phyloP scores from a whole-genome alignment of 495 filamentous ascomycete genomes.

The Neurospora sp. region DNA sequence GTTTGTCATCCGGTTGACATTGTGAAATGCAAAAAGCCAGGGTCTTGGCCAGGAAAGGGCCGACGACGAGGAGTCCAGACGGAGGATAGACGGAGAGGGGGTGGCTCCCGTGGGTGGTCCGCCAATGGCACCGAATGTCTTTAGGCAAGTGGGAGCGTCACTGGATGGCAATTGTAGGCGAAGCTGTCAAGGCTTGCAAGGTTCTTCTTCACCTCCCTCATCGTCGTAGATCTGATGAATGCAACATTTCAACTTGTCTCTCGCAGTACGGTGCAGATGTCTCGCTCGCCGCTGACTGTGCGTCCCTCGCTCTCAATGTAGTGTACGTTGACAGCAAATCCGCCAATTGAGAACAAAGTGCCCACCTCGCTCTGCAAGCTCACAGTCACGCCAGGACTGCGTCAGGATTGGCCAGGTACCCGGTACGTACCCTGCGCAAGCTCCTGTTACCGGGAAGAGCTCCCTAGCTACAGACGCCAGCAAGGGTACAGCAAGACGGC shows the following conservation, averaged over 20 bases:
- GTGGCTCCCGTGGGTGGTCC: neutral
- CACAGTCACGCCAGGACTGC: neutral
- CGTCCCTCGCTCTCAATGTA: neutral
- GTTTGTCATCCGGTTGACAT: neutral
- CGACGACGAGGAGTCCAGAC: neutral
- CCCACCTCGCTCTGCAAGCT: neutral
- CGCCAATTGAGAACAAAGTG: neutral
- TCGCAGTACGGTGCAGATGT: neutral
- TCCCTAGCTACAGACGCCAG: neutral
- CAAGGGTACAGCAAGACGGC: neutral
- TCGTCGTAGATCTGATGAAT: neutral
- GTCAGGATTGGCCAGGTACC: neutral
- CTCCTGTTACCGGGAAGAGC: neutral
- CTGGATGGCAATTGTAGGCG: neutral
- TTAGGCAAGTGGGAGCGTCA: neutral
- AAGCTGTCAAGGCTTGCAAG: neutral
- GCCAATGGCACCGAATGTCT: neutral
- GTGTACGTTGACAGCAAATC: neutral
- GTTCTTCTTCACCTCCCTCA: neutral
- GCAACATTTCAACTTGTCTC: neutral
- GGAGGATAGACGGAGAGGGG: neutral
- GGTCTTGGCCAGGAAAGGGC: neutral
- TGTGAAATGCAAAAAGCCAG: neutral
- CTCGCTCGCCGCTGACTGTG: neutral
- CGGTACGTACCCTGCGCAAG: neutral